phyloP scores from a whole-genome alignment of 2,329 filamentous ascomycete species.

The Ceratocystiopsis minuta region DNA sequence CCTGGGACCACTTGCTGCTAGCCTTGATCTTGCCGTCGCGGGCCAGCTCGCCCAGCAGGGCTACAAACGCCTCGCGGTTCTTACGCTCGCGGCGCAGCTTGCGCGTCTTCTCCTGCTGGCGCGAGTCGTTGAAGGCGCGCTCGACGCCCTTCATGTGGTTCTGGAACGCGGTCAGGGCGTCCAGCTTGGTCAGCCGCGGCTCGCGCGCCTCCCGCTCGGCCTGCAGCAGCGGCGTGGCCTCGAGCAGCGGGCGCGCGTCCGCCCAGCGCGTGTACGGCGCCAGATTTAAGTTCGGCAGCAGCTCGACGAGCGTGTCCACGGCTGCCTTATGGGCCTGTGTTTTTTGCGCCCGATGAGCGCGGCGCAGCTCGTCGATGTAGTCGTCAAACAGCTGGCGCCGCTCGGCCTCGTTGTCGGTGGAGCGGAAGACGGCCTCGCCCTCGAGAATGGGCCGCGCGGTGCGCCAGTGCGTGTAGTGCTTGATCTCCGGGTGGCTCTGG shows the following conservation, averaged over 20 bases:
- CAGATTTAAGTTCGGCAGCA: slow-evolving; percentile 64
- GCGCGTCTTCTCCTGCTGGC: slow-evolving; percentile 70
- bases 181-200: slow-evolving; percentile 66
- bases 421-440: slow-evolving; percentile 86
- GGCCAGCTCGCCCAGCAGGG: slow-evolving; percentile 57
- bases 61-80: slow-evolving; percentile 63
- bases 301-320: slow-evolving; percentile 62
- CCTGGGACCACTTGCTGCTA: slow-evolving; percentile 73
- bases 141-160: slow-evolving; percentile 88
- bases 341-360: slow-evolving; percentile 60
- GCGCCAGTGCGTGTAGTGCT: slow-evolving; percentile 93
- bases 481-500: slow-evolving; percentile 89
- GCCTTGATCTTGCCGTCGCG: slow-evolving; percentile 69
- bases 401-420: slow-evolving; percentile 73
- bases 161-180: slow-evolving; percentile 84
- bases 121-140: slow-evolving; percentile 74
- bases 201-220: slow-evolving; percentile 67
- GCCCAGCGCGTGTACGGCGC: slow-evolving; percentile 93
- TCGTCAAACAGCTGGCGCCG: slow-evolving; percentile 83
- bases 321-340: slow-evolving; percentile 55
- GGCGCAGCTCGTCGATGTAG: slow-evolving; percentile 74
- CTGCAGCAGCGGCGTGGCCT: slow-evolving; percentile 59
- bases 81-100: slow-evolving; percentile 71
- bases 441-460: slow-evolving; percentile 88
- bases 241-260: slow-evolving; percentile 69